A percentile compares a stretch with the other conserved stretches of the same genome.
These are phyloP conservation scores for Zymoseptoria brevis DNA, from an alignment of 2,329 filamentous ascomycete genomes.

Conservation along the genomic window DNA sequence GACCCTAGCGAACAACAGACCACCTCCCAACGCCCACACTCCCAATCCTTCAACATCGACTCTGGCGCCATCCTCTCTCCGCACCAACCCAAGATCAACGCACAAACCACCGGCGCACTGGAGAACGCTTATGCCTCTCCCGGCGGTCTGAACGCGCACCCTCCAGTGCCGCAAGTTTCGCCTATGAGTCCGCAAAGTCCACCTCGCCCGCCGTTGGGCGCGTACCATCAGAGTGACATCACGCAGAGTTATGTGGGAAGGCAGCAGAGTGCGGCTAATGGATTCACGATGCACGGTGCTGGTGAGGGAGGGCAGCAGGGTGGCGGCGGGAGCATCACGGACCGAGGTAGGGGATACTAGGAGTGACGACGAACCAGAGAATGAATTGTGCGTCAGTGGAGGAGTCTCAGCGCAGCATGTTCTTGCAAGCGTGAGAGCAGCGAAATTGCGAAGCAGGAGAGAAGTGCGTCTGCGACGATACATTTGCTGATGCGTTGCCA, in stretches of 20 bases:
- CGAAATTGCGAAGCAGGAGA: too few species aligned
- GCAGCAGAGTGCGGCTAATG: slow-evolving; percentile 37
- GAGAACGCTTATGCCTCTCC: slow-evolving; percentile 20
- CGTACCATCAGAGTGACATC: slow-evolving; percentile 25
- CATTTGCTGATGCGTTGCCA: too few species aligned
- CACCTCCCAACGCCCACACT: slow-evolving; percentile 12
- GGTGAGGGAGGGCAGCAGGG: slow-evolving; percentile 1
- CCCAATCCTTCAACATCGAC: slow-evolving; percentile 18
- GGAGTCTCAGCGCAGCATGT: background rate
- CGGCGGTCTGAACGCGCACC: background rate
- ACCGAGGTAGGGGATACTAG: slow-evolving; percentile 5
- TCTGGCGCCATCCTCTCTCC: slow-evolving; percentile 11
- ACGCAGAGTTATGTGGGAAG: slow-evolving; percentile 38
- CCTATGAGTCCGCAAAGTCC: slow-evolving; percentile 11
- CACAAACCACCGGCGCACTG: slow-evolving; percentile 13
- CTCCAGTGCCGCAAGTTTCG: slow-evolving; percentile 5
- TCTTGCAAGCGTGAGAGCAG: background rate
- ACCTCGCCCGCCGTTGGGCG: slow-evolving; percentile 16
- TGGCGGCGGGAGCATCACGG: slow-evolving; percentile 13
- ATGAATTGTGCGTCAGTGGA: background rate
- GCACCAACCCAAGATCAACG: slow-evolving; percentile 11
- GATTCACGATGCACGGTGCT: slow-evolving; percentile 41
- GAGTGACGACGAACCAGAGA: too few species aligned
- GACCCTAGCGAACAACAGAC: slow-evolving; percentile 32
- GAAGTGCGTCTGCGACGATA: too few species aligned